Evolutionary conservation across 2,329 filamentous ascomycete genomes (phyloP).

Genomic region (Penicillium sp.): DNA sequence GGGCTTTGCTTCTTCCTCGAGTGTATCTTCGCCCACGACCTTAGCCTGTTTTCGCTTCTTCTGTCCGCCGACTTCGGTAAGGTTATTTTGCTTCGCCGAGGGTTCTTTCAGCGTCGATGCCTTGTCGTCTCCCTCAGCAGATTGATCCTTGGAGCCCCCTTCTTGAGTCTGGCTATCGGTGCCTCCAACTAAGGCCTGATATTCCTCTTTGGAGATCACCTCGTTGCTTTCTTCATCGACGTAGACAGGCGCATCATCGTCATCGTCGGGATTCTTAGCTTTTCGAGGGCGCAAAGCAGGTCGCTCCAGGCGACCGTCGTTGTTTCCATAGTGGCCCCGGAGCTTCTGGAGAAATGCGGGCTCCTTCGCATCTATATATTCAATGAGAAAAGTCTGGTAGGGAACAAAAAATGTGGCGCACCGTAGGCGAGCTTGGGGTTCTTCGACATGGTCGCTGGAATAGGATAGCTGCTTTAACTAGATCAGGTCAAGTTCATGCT

Average conservation of each 20-base stretch:
- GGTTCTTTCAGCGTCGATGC: conserved; percentile 13
- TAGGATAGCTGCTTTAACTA: conserved; percentile 3
- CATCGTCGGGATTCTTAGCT: conserved; percentile 35
- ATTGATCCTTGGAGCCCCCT: conserved; percentile 10
- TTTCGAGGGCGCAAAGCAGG: conserved; percentile 37
- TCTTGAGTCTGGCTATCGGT: conserved; percentile 12
- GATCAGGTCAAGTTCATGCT: conserved; percentile 13
- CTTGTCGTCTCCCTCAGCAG: conserved; percentile 14
- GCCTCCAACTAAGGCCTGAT: conserved; percentile 38
- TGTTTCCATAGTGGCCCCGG: conserved; percentile 37
- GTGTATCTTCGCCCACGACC: conserved; percentile 38
- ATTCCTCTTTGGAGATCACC: conserved; percentile 45
- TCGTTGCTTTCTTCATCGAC: conserved; percentile 46
- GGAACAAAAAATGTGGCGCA: conserved; percentile 17
- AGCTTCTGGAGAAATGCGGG: conserved; percentile 44
- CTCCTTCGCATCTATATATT: conserved; percentile 38
- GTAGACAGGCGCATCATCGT: conserved; percentile 45
- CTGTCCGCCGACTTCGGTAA: conserved; percentile 41
- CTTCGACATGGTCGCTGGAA: conserved; percentile 34
- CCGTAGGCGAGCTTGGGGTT: conserved; percentile 47
- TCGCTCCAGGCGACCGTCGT: conserved; percentile 37
- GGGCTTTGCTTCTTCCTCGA: conserved; percentile 20
- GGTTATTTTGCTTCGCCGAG: conserved; percentile 32
- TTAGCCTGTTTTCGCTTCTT: conserved; percentile 45
- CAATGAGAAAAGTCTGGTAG: neutral